A percentile compares a stretch with the other conserved stretches of the same genome.
Conservation (phyloP, 495 filamentous ascomycete species). For the Diplogelasinospora grovesii region DNA sequence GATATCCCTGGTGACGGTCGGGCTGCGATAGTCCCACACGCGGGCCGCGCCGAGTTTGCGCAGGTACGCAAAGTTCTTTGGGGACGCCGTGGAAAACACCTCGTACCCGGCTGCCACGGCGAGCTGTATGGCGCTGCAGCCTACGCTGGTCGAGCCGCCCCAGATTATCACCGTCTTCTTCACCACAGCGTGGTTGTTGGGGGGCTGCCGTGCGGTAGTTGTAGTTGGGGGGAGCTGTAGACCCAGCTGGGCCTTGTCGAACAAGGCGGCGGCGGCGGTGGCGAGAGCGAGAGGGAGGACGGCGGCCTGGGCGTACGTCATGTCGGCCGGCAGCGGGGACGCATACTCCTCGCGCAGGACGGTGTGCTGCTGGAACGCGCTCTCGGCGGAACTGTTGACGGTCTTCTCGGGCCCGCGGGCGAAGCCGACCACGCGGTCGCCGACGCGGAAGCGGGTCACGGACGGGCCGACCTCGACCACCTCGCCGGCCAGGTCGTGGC, state of each 20-base stretch:
- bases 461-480: constrained; percentile 37
- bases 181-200: constrained; percentile 15
- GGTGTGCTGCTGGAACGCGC: constrained; percentile 35
- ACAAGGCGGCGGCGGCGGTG: constrained; percentile 43
- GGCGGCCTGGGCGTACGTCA: constrained; percentile 35
- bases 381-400: background rate
- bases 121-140: constrained; percentile 56
- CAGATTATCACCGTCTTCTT: constrained; percentile 53
- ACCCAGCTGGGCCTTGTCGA: constrained; percentile 30
- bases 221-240: constrained; percentile 17
- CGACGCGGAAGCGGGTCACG: constrained; percentile 36
- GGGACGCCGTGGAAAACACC: constrained; percentile 49
- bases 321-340: constrained; percentile 31
- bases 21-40: constrained; percentile 52
- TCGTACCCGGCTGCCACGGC: constrained; percentile 51
- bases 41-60: constrained; percentile 46
- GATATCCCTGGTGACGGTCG: constrained; percentile 25
- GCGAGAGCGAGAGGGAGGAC: constrained; percentile 43
- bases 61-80: constrained; percentile 48
- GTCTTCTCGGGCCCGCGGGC: constrained; percentile 11
- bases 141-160: constrained; percentile 54
- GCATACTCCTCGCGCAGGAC: constrained; percentile 22
- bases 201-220: constrained; percentile 20
- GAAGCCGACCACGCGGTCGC: constrained; percentile 36
- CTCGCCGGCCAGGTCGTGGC: constrained; percentile 46